Evolutionary conservation across 2,329 filamentous ascomycete genomes (phyloP).

Genomic region (Fusarium xyrophilum): DNA sequence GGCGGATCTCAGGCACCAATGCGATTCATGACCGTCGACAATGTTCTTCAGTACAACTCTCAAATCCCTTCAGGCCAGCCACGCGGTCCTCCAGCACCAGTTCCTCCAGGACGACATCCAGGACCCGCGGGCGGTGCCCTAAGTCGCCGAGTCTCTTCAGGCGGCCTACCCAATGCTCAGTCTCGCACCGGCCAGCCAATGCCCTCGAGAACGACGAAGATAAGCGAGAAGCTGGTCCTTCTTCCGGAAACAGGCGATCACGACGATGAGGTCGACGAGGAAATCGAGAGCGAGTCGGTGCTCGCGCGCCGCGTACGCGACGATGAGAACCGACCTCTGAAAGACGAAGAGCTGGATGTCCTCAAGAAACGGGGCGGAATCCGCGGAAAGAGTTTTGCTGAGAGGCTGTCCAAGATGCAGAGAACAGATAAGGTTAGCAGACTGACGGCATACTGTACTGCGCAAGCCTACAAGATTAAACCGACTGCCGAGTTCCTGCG

Average conservation of each 20-base stretch:
- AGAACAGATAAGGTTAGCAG: conserved; percentile 86
- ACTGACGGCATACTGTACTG: conserved; percentile 95
- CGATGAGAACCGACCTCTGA: conserved; percentile 69
- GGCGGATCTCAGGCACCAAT: conserved; percentile 56
- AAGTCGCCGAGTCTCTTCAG: conserved; percentile 43
- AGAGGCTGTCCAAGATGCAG: conserved; percentile 86
- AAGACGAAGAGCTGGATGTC: conserved; percentile 72
- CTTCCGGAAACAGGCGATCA: conserved; percentile 79
- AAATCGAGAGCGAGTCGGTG: conserved; percentile 55
- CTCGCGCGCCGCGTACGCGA: conserved; percentile 53
- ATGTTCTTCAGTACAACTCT: conserved; percentile 90
- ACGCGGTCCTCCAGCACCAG: conserved; percentile 68
- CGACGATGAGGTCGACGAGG: conserved; percentile 64
- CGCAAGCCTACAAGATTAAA: conserved; percentile 89
- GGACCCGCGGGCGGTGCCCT: conserved; percentile 22
- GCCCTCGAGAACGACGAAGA: conserved; percentile 88
- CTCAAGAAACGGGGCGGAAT: conserved; percentile 67
- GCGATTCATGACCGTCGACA: conserved; percentile 89
- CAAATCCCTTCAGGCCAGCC: conserved; percentile 96
- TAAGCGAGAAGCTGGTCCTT: conserved; percentile 95
- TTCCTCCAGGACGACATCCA: conserved; percentile 43
- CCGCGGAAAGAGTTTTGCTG: conserved; percentile 87
- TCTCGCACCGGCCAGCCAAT: conserved; percentile 64
- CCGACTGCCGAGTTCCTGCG: conserved; percentile 88
- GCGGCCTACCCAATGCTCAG: conserved; percentile 51